Conservation (phyloP, 805 yeast genomes). For the Zygoascus biomembranicola region DNA sequence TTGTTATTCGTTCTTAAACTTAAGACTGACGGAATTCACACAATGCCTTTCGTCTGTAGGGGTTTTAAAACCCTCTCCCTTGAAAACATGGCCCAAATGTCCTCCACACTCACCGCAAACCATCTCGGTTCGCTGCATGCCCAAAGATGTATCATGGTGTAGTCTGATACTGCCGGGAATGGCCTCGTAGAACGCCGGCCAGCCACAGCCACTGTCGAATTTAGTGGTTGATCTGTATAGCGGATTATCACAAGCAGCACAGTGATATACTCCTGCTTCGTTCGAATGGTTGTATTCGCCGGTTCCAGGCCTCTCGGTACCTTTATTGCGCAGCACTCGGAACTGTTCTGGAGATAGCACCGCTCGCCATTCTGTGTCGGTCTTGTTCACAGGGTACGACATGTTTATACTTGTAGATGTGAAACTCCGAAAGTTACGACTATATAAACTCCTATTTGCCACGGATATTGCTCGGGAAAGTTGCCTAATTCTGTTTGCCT, state of each 20-base stretch:
- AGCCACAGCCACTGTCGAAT: conserved; percentile 89
- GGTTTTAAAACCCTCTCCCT: conserved; percentile 83
- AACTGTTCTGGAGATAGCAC: conserved; percentile 68
- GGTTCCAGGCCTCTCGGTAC: conserved; percentile 59
- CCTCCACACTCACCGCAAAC: conserved; percentile 84
- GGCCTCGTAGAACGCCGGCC: conserved; percentile 96
- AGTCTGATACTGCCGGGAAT: conserved; percentile 68
- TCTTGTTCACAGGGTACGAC: conserved; percentile 18
- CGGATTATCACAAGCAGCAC: conserved; percentile 82
- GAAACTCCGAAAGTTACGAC: not conserved
- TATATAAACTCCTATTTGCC: not conserved
- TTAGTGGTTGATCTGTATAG: conserved; percentile 72
- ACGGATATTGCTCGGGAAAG: not conserved
- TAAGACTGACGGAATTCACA: conserved; percentile 78
- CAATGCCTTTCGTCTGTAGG: conserved; percentile 94
- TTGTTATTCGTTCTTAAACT: conserved; percentile 33
- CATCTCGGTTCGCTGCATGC: conserved; percentile 86
- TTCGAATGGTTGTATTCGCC: conserved; percentile 51
- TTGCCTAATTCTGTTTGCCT: not conserved
- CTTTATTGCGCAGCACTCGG: conserved; percentile 63
- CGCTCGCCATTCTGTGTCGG: conserved; percentile 72
- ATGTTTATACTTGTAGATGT: not conserved
- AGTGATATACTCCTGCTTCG: conserved; percentile 57
- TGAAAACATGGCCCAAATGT: conserved; percentile 91
- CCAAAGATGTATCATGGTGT: conserved; percentile 52